Base-by-base conservation (phyloP, 345 rosid species). In the Camelina hispida region DNA sequence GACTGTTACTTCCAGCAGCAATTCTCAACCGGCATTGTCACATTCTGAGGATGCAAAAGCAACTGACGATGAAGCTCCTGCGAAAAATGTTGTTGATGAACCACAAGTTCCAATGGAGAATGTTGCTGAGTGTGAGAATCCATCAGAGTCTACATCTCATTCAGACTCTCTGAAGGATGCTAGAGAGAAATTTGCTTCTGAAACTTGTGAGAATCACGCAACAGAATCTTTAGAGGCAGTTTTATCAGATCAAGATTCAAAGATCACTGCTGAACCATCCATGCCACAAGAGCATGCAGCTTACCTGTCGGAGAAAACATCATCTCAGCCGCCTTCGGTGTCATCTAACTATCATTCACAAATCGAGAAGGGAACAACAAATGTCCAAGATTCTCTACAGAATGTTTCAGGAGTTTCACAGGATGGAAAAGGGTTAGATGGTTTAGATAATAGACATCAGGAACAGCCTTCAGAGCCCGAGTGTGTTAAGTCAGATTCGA, bases 41-140 rank as follows among this genome's bases (percentile, higher is more conserved):
- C 47, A 60, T 43, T 68, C 43, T 61, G 69, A 53, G 68, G 52
- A 32, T 68, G 56, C 50, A 43, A 75, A 68, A 67, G 47, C 46
- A 62, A 23, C 59, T 34, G 75, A 76, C 47, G 75, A 47, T 76
- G 66, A 15, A 62, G 65, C 32, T 47, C 20, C 20, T 48, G 8
- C 0, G 11, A 9, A 9, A 48, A 48, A 56, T 46, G 47, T 35
- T 55, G 52, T 52, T 10, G 7, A 53, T 37, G 42, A 37, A 37
- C 42, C 42, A 37, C 42, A 9, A 62, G 59, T 16, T 47, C 20
- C 20, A 8, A 1, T 2, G 22, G 23, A 17, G 7, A 48, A 64
- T 46, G 47, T 35, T 55, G 44, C 60, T 18, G 15, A 53, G 66
- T 69, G 65, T 76, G 63, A 62, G 64, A 69, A 44, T 34, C 23